A percentile compares a stretch with the other conserved stretches of the same genome.
phyloP scores from a whole-genome alignment of 495 filamentous ascomycete species.

The Bryoglossum gracile region DNA sequence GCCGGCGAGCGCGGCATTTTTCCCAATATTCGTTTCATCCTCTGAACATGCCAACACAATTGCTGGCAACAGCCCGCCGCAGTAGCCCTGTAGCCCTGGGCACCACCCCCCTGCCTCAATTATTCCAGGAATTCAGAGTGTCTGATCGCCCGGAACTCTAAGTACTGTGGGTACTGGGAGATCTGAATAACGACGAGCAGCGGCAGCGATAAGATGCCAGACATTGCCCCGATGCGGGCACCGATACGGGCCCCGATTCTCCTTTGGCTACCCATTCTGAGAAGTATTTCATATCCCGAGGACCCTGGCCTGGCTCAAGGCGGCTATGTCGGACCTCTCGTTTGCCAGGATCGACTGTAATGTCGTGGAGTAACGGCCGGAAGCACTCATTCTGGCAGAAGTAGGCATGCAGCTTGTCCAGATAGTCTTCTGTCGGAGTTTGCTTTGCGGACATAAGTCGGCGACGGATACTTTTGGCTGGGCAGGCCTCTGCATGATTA shows the following conservation, averaged over 20 bases:
- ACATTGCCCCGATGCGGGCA: background rate
- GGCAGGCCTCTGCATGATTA: too few species aligned
- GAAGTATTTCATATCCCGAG: background rate
- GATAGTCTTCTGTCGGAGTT: background rate
- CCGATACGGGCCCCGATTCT: too few species aligned
- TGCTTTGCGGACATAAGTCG: slow-evolving; percentile 1
- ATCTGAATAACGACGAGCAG: background rate
- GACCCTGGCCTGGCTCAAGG: background rate
- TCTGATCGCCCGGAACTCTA: background rate
- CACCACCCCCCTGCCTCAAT: background rate
- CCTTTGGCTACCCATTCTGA: background rate
- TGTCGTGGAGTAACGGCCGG: background rate
- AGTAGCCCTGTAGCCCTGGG: slow-evolving; percentile 3
- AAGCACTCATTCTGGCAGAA: background rate
- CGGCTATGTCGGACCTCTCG: background rate
- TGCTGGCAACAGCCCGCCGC: background rate
- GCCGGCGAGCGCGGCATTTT: background rate
- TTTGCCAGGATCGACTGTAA: too few species aligned
- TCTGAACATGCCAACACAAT: background rate
- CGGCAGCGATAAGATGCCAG: slow-evolving; percentile 2
- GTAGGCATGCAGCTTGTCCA: background rate
- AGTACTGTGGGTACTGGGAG: background rate
- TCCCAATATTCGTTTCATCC: background rate
- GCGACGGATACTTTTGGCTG: too few species aligned
- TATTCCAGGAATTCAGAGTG: background rate